These are phyloP conservation scores for Trichoderma reesei DNA, from an alignment of 495 filamentous ascomycete species.

Conservation along the genomic window DNA sequence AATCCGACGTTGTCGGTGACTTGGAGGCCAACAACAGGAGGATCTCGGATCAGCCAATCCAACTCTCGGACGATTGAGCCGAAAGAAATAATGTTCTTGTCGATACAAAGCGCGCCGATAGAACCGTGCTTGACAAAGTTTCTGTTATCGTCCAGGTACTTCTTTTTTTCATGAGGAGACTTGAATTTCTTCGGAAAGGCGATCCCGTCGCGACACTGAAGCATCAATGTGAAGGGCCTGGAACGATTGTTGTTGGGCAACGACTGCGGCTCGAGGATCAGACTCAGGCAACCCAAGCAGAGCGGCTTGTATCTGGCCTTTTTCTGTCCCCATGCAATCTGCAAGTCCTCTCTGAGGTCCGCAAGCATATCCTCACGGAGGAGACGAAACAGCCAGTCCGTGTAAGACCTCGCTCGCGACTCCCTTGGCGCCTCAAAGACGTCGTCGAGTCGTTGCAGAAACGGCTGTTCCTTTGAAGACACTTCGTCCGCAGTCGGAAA, in stretches of 20 bases:
- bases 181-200: conserved; percentile 4
- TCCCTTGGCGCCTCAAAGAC: conserved; percentile 25
- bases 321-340: conserved; percentile 35
- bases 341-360: conserved; percentile 53
- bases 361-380: conserved; percentile 65
- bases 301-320: conserved; percentile 21
- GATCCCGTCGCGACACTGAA: conserved; percentile 38
- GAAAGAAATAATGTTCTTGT: conserved; percentile 49
- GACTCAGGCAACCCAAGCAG: conserved; percentile 15
- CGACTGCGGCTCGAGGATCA: conserved; percentile 5
- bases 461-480: conserved; percentile 45
- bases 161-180: conserved; percentile 32
- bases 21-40: conserved; percentile 44
- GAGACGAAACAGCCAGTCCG: conserved; percentile 74
- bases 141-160: conserved; percentile 36
- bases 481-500: conserved; percentile 63
- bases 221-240: conserved; percentile 33
- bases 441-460: conserved; percentile 42
- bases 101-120: conserved; percentile 48
- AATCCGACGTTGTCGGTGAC: conserved; percentile 33
- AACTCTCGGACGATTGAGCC: conserved; percentile 49
- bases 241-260: conserved; percentile 10
- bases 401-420: conserved; percentile 39
- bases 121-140: conserved; percentile 49
- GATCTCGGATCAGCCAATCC: conserved; percentile 35